A percentile compares a stretch with the other conserved stretches of the same genome.
These are phyloP conservation scores for Nematodospora anomalae DNA, from an alignment of 1,139 yeast genomes.

Conservation along the genomic window DNA sequence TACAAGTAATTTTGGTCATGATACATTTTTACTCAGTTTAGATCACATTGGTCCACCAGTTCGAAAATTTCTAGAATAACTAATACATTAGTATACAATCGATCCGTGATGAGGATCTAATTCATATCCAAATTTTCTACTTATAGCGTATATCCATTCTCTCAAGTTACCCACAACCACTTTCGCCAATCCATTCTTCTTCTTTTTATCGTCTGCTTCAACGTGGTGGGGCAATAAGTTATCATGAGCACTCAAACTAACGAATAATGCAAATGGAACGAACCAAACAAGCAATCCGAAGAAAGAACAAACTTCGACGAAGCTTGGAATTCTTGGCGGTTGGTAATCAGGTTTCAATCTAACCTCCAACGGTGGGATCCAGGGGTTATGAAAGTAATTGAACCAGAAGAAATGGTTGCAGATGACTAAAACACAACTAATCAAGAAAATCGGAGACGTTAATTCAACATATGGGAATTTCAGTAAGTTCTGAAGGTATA, in stretches of 20 bases:
- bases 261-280: constrained; percentile 88
- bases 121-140: constrained; percentile 61
- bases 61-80: constrained; percentile 48
- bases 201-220: constrained; percentile 36
- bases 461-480: constrained; percentile 83
- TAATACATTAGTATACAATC: constrained; percentile 29
- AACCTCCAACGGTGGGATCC: constrained; percentile 55
- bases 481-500: constrained; percentile 73
- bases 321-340: constrained; percentile 75
- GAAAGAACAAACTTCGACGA: constrained; percentile 88
- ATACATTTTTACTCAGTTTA: constrained; percentile 77
- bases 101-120: constrained; percentile 60
- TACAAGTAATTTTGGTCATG: constrained; percentile 83
- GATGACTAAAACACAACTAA: constrained; percentile 72
- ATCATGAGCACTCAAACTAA: constrained; percentile 90
- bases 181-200: constrained; percentile 49
- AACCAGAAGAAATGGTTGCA: constrained; percentile 91
- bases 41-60: constrained; percentile 82
- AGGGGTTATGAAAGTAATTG: constrained; percentile 72
- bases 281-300: constrained; percentile 94
- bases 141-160: constrained; percentile 47
- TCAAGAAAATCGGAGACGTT: constrained; percentile 66
- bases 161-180: constrained; percentile 58
- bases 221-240: constrained; percentile 71
- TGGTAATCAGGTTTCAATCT: constrained; percentile 56